Conservation (phyloP, 495 filamentous ascomycete genomes). For the Talaromyces wortmannii region DNA sequence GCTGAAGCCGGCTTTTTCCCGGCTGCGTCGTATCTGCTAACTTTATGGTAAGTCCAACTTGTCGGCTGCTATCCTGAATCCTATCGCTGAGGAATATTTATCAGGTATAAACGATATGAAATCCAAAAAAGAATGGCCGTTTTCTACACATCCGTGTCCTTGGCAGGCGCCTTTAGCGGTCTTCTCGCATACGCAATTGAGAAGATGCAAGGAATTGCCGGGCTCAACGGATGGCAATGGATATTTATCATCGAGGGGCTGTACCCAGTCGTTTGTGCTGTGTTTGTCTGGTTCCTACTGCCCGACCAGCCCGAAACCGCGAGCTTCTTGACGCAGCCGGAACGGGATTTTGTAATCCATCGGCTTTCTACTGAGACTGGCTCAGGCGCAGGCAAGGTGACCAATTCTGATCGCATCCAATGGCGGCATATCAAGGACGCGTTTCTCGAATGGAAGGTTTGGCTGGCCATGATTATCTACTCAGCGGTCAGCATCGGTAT, state of each 20-base stretch:
- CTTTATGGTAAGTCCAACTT: conserved; percentile 15
- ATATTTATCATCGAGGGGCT: conserved; percentile 26
- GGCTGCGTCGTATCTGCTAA: neutral
- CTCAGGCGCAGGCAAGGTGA: conserved; percentile 35
- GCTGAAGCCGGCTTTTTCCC: conserved; percentile 39
- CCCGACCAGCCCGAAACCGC: conserved; percentile 49
- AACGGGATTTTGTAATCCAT: conserved; percentile 34
- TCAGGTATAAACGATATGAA: conserved; percentile 29
- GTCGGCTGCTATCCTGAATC: conserved; percentile 34
- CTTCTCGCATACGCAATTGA: conserved; percentile 52
- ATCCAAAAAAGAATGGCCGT: conserved; percentile 47
- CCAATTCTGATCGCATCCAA: conserved; percentile 14
- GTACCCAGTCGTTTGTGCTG: conserved; percentile 31
- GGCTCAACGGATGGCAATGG: conserved; percentile 46
- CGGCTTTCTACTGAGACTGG: conserved; percentile 30
- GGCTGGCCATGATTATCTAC: conserved; percentile 35
- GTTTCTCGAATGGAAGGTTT: conserved; percentile 50
- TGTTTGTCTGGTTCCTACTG: conserved; percentile 42
- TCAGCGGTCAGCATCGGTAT: conserved; percentile 44
- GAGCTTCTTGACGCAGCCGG: conserved; percentile 39
- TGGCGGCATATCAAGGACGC: conserved; percentile 36
- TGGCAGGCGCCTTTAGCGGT: conserved; percentile 46
- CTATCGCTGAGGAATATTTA: conserved; percentile 19
- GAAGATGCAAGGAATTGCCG: conserved; percentile 33
- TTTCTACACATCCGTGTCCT: conserved; percentile 48